Conservation (phyloP, 1,284 basidiomycete species). For the Ceratobasidium theobromae region DNA sequence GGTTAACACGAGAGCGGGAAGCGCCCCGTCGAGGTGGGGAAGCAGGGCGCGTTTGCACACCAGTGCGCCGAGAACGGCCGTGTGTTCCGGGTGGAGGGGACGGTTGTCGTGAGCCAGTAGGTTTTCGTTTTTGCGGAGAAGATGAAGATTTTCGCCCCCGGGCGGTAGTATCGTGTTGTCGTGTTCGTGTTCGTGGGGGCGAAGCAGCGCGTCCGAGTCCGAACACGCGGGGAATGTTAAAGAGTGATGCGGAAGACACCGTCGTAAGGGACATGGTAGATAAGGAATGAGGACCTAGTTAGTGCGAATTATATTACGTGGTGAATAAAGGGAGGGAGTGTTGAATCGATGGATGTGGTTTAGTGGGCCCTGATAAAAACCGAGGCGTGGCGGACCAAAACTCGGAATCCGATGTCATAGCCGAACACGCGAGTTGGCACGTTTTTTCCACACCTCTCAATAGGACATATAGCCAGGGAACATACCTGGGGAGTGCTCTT, state of each 20-base stretch:
- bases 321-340: background rate
- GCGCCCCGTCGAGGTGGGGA: background rate
- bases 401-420: background rate
- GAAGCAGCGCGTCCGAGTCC: constrained; percentile 14
- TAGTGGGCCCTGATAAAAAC: background rate
- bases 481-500: background rate
- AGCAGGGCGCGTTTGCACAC: too few relatives aligned
- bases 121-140: background rate
- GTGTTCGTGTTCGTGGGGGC: background rate
- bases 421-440: background rate
- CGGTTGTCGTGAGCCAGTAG: background rate
- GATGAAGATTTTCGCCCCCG: background rate
- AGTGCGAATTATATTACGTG: constrained; percentile 1
- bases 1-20: background rate
- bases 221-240: constrained; percentile 18
- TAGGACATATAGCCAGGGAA: background rate
- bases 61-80: background rate
- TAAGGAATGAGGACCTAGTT: constrained; percentile 1
- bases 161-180: background rate
- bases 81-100: background rate
- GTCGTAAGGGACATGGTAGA: constrained; percentile 26
- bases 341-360: too few relatives aligned
- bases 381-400: background rate
- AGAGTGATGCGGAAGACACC: constrained; percentile 20
- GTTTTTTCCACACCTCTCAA: constrained; percentile 1